Evolutionary conservation across 2,329 filamentous ascomycete genomes (phyloP).

Genomic region (Cladosporium colombiae): DNA sequence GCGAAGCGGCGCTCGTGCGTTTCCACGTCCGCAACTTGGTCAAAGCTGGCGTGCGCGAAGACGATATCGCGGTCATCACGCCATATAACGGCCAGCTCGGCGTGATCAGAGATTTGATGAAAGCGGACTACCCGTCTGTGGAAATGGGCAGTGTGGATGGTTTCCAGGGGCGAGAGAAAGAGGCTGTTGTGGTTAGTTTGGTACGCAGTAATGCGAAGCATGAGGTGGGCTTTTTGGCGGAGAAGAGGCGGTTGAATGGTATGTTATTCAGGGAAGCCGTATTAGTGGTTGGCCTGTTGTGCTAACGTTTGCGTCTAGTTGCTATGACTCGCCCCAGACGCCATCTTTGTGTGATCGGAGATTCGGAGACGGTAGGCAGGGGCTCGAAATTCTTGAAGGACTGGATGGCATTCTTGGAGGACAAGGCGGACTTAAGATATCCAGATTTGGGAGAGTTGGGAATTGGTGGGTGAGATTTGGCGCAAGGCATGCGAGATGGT

Average conservation of each 20-base stretch:
- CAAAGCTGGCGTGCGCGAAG: constrained; percentile 73
- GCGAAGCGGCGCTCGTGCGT: constrained; percentile 80
- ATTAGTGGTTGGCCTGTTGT: background rate
- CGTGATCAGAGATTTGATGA: constrained; percentile 72
- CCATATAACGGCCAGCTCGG: constrained; percentile 95
- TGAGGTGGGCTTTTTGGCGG: constrained; percentile 89
- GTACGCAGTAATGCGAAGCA: constrained; percentile 84
- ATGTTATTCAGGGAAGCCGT: constrained; percentile 40
- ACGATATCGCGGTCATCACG: constrained; percentile 90
- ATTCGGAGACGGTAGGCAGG: constrained; percentile 90
- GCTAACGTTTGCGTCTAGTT: constrained; percentile 55
- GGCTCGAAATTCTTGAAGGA: constrained; percentile 81
- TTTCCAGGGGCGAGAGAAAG: constrained; percentile 96
- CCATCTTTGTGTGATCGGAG: constrained; percentile 86
- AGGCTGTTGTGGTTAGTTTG: constrained; percentile 89
- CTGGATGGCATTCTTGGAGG: constrained; percentile 92
- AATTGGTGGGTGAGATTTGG: background rate
- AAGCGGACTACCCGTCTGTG: constrained; percentile 77
- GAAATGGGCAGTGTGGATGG: constrained; percentile 97
- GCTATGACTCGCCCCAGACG: constrained; percentile 95
- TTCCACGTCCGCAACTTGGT: constrained; percentile 76
- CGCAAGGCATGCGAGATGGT: background rate
- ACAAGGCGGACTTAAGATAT: constrained; percentile 86
- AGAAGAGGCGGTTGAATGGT: constrained; percentile 93
- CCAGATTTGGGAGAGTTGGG: constrained; percentile 55